Evolutionary conservation across 306 rosid species (phyloP), one percentile per base, ranked within the genome.

Genomic region (Crataegus laevigata): DNA sequence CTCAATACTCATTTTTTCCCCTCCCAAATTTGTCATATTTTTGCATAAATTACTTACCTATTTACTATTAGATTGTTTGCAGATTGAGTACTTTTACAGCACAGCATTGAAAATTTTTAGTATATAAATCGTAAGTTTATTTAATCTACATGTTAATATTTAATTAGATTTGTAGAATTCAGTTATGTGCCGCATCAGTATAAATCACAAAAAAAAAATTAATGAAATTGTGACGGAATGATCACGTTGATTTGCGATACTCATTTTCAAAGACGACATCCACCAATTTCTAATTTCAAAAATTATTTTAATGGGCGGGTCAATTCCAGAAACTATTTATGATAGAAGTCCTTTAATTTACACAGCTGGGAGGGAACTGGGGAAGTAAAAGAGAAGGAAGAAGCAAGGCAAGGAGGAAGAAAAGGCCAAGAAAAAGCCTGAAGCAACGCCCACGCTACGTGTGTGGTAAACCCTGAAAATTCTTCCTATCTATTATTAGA

Each of bases 181-280:
- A 36, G 0, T 36, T 7, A 36, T 1, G 9, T 36, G 9, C 2
- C 10, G 7, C 2, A 36, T 36, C 40, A 7, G 0, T 9, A 36
- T 36, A 36, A 0, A 36, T 36, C 9, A 36, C 0, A 36, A n/a
- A n/a, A n/a, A n/a, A n/a, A n/a, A n/a, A n/a, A n/a, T n/a, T 34
- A 6, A 36, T 0, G 2, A 36, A 36, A 36, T 36, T 7, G 0
- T 7, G 9, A 36, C 0, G 10, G 2, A 7, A 36, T 0, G 2
- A 36, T 1, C 2, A 36, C 2, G 40, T 36, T 36, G 40, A 36
- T 36, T 36, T 36, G 2, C 40, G 9, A 7, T 7, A 36, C 0
- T 0, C 2, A 36, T 36, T 36, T 36, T 36, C 40, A 36, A 36
- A 0, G 0, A 36, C 0, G 0, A 36, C 2, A 7, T 36, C 10